phyloP scores from a whole-genome alignment of 139 green algal genomes.

The Gonium pectorale region DNA sequence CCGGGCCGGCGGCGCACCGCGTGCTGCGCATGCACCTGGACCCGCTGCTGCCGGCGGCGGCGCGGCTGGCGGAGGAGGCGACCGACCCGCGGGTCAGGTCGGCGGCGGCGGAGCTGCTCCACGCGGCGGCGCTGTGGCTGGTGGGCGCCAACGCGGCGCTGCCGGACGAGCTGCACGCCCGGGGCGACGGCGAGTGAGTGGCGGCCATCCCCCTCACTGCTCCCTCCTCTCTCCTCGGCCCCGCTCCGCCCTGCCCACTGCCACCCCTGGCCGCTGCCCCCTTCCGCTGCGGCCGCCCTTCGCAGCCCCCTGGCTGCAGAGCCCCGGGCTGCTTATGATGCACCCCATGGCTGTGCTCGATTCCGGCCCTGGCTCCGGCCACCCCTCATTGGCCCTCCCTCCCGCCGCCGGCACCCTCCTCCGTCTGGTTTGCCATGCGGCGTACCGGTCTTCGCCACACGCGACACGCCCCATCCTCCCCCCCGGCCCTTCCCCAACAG shows the following conservation, averaged over 20 bases:
- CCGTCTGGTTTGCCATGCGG: neutral
- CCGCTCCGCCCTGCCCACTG: neutral
- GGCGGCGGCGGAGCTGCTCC: slow-evolving; percentile 25
- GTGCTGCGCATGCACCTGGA: slow-evolving; percentile 16
- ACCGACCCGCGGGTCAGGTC: slow-evolving; percentile 2
- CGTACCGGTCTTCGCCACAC: neutral
- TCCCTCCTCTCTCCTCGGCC: neutral
- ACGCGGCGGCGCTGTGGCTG: slow-evolving; percentile 36
- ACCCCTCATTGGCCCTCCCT: too few relatives aligned
- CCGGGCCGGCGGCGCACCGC: neutral
- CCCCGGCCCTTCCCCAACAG: neutral
- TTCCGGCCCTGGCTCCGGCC: too few relatives aligned
- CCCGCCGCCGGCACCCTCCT: too few relatives aligned
- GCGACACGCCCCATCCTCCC: neutral
- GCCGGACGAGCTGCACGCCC: slow-evolving; percentile 11
- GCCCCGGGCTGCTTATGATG: too few relatives aligned
- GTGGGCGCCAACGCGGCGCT: slow-evolving; percentile 39
- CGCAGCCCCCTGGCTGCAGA: too few relatives aligned
- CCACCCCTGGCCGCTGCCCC: neutral
- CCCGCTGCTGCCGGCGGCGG: slow-evolving; percentile 27
- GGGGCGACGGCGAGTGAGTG: too few relatives aligned
- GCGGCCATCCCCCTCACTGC: neutral
- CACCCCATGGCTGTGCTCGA: too few relatives aligned
- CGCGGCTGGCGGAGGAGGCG: slow-evolving; percentile 31
- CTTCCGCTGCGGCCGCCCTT: too few relatives aligned